A percentile compares a stretch with the other conserved stretches of the same genome.
Conservation (phyloP, 2,329 filamentous ascomycete genomes). For the Trichoderma koningiopsis region DNA sequence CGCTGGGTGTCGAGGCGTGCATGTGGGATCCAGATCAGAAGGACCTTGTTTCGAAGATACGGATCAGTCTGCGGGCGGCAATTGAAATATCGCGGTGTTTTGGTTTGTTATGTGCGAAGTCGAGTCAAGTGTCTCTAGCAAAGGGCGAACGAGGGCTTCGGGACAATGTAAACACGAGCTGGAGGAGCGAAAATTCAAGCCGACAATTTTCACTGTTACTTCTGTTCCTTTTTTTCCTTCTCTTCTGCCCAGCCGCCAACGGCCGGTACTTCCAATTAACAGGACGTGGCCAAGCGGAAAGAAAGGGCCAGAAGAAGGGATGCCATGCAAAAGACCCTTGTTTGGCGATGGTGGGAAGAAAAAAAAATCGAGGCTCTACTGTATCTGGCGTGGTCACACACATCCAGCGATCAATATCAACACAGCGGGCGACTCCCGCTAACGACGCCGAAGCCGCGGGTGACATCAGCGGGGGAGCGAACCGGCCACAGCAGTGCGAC, state of each 20-base stretch:
- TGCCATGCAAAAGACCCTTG: not conserved
- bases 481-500: constrained; percentile 8
- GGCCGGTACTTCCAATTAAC: not conserved
- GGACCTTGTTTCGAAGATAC: not conserved
- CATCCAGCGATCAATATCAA: not conserved
- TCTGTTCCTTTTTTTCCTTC: not conserved
- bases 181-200: not conserved
- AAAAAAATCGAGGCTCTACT: constrained; percentile 2
- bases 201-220: not conserved
- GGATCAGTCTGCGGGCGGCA: not conserved
- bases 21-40: constrained; percentile 9
- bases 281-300: not conserved
- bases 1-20: not conserved
- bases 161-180: not conserved
- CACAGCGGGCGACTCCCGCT: not conserved
- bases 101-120: not conserved
- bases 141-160: not conserved
- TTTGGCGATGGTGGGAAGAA: not conserved
- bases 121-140: not conserved
- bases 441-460: constrained; percentile 20
- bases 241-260: not conserved
- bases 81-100: no score
- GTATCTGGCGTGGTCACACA: not conserved
- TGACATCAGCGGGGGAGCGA: constrained; percentile 23
- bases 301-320: not conserved